Base-by-base conservation (phyloP, 2,329 filamentous ascomycete species). In the Aspergillus novofumigatus region DNA sequence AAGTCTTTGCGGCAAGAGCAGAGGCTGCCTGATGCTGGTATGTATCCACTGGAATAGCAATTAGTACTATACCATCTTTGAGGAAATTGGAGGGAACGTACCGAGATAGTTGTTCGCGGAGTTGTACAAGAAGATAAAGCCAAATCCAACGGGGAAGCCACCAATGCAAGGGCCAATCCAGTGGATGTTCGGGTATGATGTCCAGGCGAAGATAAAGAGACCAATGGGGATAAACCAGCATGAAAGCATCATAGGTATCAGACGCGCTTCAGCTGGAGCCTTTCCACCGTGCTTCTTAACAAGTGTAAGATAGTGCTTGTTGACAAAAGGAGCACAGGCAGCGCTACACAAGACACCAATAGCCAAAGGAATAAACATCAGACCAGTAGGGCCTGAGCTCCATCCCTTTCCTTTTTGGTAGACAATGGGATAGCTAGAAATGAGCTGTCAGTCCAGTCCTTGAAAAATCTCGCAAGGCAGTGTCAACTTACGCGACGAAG, bases 321-420 rank as follows among this genome's bases (percentile, higher is more conserved):
- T 95, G 68, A 96, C 85, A 0, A 88, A 63, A 0, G 91, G 88
- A 0, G 89, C 79, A 72, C 85, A 90, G 11, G 75, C 67, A 17
- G 90, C 88, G 1, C 87, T 89, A 45, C 76, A 59, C 1, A 93
- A 20, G 17, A 94, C 90, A 52, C 91, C 91, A 20, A 94, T 76
- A 7, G 90, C 90, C 49, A 94, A 72, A 1, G 90, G 90, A 60
- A 94, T 92, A 73, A 95, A 95, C 88, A 94, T 93, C 8, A 95
- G 80, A 49, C 91, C 91, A 0, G 90, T 92, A 28, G 79, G 86
- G 38, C 88, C 83, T 28, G 90, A 82, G 3, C 81, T 85, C 74
- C 88, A 96, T 2, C 89, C 89, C 75, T 96, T 95, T 58, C 89
- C 88, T 72, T 86, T 80, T 63, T 91, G 83, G 77, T 89, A 96